These are phyloP conservation scores for Xylaria polymorpha DNA, from an alignment of 2,329 filamentous ascomycete species.

Conservation along the genomic window DNA sequence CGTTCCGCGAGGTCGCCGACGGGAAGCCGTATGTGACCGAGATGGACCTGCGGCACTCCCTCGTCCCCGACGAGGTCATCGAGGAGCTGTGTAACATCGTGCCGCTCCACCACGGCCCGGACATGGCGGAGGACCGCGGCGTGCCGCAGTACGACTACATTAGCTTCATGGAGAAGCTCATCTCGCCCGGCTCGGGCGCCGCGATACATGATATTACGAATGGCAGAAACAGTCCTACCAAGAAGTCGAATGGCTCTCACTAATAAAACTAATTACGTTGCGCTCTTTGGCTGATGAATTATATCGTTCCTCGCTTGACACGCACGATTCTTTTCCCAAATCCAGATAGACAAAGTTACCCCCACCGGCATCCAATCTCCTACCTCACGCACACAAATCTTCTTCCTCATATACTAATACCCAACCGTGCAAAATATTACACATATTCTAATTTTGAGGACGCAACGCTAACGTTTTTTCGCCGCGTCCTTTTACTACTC, in stretches of 20 bases:
- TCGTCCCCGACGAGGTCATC: conserved; percentile 97
- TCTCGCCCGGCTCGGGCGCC: conserved; percentile 53
- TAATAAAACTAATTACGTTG: conserved; percentile 26
- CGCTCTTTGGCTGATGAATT: background rate
- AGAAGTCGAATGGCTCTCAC: conserved; percentile 44
- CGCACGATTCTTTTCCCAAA: background rate
- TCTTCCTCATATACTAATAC: conserved; percentile 27
- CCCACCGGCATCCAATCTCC: conserved; percentile 6
- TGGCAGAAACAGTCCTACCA: conserved; percentile 48
- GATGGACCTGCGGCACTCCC: conserved; percentile 91
- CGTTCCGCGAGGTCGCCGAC: conserved; percentile 96
- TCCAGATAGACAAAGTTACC: conserved; percentile 13
- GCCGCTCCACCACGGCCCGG: conserved; percentile 84
- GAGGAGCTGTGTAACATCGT: conserved; percentile 90
- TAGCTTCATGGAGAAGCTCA: conserved; percentile 92
- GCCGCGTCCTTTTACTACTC: background rate
- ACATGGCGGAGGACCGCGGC: conserved; percentile 85
- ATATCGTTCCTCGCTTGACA: conserved; percentile 11
- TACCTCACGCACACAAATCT: background rate
- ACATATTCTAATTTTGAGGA: conserved; percentile 28
- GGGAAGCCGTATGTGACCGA: conserved; percentile 99
- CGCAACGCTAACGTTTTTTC: background rate
- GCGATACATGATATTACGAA: conserved; percentile 47
- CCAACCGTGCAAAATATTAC: conserved; percentile 26
- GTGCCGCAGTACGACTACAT: conserved; percentile 95